phyloP scores from a whole-genome alignment of 2,329 filamentous ascomycete genomes.

The Anisogramma anomala region DNA sequence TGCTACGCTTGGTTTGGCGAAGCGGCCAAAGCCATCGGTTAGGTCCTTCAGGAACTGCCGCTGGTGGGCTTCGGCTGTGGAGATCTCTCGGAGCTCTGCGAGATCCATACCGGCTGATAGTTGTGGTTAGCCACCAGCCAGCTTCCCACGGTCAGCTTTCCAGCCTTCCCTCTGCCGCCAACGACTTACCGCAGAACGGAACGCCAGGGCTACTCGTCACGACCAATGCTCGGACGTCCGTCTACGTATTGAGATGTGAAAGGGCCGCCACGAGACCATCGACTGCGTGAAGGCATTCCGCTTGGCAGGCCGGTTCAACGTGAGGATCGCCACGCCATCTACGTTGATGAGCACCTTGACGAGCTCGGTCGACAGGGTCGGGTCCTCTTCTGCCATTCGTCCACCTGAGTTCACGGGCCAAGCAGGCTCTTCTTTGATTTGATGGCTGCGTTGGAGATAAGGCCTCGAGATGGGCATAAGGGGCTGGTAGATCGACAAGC shows the following conservation, averaged over 20 bases:
- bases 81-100: conserved; percentile 16
- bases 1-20: conserved; percentile 36
- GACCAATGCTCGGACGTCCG: conserved; percentile 26
- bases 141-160: too few species aligned
- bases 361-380: background rate
- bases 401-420: too few species aligned
- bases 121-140: too few species aligned
- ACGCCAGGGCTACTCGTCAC: conserved; percentile 25
- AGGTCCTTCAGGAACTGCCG: conserved; percentile 29
- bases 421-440: too few species aligned
- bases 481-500: too few species aligned
- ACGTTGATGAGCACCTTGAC: conserved; percentile 12
- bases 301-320: conserved; percentile 43
- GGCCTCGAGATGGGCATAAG: too few species aligned
- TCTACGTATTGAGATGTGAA: conserved; percentile 15
- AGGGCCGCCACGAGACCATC: conserved; percentile 33
- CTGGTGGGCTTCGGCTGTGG: conserved; percentile 18
- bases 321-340: conserved; percentile 34
- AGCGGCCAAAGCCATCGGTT: conserved; percentile 23
- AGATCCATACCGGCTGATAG: conserved; percentile 17
- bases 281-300: conserved; percentile 45
- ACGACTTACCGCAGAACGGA: conserved; percentile 26
- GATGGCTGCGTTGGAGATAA: too few species aligned
- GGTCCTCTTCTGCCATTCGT: too few species aligned
- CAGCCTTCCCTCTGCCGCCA: background rate